Evolutionary conservation across 352 stramenopile genomes (phyloP), one percentile per base, ranked within the genome.

Genomic region (Phytophthora pinifolia): DNA sequence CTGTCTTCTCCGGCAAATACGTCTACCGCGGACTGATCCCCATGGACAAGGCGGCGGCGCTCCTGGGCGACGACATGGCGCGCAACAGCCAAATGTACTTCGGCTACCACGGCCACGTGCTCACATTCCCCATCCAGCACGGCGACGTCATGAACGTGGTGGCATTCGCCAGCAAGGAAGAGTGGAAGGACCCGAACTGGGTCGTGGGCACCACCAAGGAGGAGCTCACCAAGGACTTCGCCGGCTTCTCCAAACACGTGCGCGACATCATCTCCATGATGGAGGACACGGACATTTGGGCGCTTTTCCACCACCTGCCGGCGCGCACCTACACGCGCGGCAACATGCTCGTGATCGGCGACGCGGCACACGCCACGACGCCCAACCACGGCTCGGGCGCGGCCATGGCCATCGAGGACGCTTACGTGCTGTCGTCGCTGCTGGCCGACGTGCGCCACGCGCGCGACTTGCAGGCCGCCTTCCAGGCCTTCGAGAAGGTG

Each of bases 71-170:
- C 35, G 48, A 72, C 20, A 60, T 72, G 46, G 64, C 64, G 36
- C 64, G 64, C 53, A 72, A 72, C 35, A 69, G 59, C n/a, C 64
- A 72, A 27, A 72, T 72, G 59, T 72, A 72, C 59, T 67, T 72
- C 6, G 64, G 64, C 9, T 69, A 69, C 48, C 64, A 72, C 20
- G 64, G 64, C n/a, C 64, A 72, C 43, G 49, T 72, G 27, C 48
- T 72, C 33, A 72, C 64, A 12, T 72, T 72, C 49, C 64, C 64
- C 34, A 69, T 69, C 45, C 38, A 72, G 38, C 59, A 69, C 39
- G 64, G 64, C 14, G 53, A 64, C 37, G 36, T 69, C 54, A 72
- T 72, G 64, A 72, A 72, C 37, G 59, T 72, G 32, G 64, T 72
- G 6, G 64, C 64, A 6, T 72, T 72, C 37, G 64, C 64, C n/a